Percentiles rank a stretch among this genome's conserved stretches.
phyloP scores from a whole-genome alignment of 306 rosid species.

The Prunus fruticosa region DNA sequence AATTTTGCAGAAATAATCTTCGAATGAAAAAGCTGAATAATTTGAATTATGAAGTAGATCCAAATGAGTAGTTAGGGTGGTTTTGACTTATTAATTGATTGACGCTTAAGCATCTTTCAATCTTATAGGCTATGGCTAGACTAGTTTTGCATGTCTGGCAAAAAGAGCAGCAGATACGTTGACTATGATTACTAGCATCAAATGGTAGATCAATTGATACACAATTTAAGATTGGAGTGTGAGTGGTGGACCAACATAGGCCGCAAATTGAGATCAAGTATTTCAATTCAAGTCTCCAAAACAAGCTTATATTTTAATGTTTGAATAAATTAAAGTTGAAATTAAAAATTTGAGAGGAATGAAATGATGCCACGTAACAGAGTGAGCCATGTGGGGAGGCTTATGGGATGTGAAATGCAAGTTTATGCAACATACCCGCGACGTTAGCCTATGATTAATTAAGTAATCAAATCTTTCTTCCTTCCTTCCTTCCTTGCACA shows the following conservation, averaged over 20 bases:
- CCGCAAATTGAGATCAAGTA: constrained; percentile 27
- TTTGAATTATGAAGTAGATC: too few species aligned
- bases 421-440: constrained; percentile 21
- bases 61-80: too few species aligned
- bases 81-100: too few species aligned
- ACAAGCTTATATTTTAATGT: not conserved
- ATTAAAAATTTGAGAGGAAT: constrained; percentile 10
- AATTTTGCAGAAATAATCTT: too few species aligned
- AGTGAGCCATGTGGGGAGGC: too few species aligned
- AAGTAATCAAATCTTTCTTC: constrained; percentile 10
- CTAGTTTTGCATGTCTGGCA: not conserved
- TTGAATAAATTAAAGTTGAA: not conserved
- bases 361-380: constrained; percentile 39
- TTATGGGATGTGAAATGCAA: constrained; percentile 16
- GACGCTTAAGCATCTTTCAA: too few species aligned
- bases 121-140: not conserved
- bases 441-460: constrained; percentile 23
- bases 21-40: too few species aligned
- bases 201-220: not conserved
- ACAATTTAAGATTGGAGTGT: not conserved
- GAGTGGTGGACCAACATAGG: constrained; percentile 1
- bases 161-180: constrained; percentile 5
- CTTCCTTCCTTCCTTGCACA: too few species aligned
- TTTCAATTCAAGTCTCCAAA: constrained; percentile 5
- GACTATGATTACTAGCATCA: not conserved